These are phyloP conservation scores for Jamesozyma hellenica DNA, from an alignment of 805 yeast species.

Conservation along the genomic window DNA sequence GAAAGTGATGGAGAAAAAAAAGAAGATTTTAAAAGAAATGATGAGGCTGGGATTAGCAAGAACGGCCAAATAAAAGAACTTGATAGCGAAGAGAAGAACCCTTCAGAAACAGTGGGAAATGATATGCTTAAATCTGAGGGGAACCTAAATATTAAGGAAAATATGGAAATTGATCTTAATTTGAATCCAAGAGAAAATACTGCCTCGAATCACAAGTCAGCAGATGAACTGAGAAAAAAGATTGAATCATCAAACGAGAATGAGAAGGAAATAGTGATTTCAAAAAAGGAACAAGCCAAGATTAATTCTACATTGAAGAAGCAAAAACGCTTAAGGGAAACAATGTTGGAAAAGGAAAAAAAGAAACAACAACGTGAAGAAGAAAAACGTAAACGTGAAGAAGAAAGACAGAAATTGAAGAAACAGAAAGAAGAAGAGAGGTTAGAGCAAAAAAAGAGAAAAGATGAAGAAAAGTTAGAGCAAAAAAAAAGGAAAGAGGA, in stretches of 20 bases:
- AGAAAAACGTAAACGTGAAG: constrained; percentile 10
- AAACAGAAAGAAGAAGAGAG: constrained; percentile 7
- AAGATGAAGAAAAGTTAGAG: constrained; percentile 23
- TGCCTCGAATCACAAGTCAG: no score
- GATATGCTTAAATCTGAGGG: no score
- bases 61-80: no score
- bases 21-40: background rate
- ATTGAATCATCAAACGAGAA: no score
- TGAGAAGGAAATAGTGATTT: background rate
- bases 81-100: no score
- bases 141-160: no score
- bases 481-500: constrained; percentile 17
- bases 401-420: constrained; percentile 11
- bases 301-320: background rate
- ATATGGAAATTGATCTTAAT: no score
- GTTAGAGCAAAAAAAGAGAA: constrained; percentile 30
- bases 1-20: background rate
- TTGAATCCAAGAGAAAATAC: no score
- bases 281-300: background rate
- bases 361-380: constrained; percentile 7
- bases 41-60: background rate
- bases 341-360: constrained; percentile 1
- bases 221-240: background rate
- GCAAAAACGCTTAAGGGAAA: background rate
- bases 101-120: no score